Base-by-base conservation (phyloP, 2,329 filamentous ascomycete genomes). In the Fusarium coffeatum region DNA sequence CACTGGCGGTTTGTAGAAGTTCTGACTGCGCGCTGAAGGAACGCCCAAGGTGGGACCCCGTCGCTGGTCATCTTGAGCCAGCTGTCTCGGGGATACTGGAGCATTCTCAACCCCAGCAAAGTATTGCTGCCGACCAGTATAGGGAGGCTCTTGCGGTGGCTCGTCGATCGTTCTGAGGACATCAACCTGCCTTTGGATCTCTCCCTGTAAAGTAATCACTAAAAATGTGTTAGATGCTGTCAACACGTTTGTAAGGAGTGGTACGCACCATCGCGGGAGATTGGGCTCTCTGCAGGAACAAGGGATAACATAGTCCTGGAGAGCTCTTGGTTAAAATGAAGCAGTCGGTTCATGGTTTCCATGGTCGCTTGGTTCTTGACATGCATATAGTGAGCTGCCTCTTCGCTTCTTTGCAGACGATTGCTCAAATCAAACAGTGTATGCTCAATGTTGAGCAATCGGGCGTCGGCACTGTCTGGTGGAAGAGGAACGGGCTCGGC, bases 71-170 rank as follows among this genome's bases (percentile, higher is more conserved):
- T 97, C 94, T 76, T 94, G 92, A 12, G 94, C 89, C 70, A 94
- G 83, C 80, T 97, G 94, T 68, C 94, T 90, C 22, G 95, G 95
- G 42, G 95, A 98, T 41, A 97, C 87, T 13, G 94, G 94, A 2
- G 91, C 88, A 65, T 92, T 90, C 68, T 94, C 92, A 25, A 92
- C 81, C 71, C 85, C 87, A 45, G 87, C 82, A 72, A 93, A 90
- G 79, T 90, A 92, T 49, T 88, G 86, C 67, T 89, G 89, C 64
- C 90, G 88, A 66, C 86, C 88, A 32, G 87, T 92, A 64, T 90
- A 90, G 18, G 89, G 87, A 64, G 84, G 84, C 62, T 97, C 94
- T 62, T 61, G 68, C 8, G 90, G 89, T 37, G 89, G 86, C 72
- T 92, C 89, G 46, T 90, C 88, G 37, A 88, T 79, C 18, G 83